These are phyloP conservation scores for Cercospora sesami DNA, from an alignment of 2,329 filamentous ascomycete genomes.

Conservation along the genomic window DNA sequence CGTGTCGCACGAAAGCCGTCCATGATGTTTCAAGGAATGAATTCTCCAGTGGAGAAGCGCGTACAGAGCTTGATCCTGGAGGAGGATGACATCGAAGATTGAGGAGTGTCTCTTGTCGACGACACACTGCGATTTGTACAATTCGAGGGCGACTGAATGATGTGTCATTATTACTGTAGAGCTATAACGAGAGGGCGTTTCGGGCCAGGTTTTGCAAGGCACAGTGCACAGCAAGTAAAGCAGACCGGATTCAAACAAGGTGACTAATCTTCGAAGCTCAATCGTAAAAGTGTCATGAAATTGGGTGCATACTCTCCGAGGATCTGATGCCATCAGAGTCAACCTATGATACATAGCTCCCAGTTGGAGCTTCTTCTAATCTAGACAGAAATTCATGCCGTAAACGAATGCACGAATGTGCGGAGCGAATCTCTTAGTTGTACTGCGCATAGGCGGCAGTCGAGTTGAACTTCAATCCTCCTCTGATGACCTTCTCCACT, in stretches of 20 bases:
- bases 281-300: slow-evolving; percentile 1
- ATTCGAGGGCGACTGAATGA: neutral
- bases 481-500: slow-evolving; percentile 99
- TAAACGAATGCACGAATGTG: slow-evolving; percentile 11
- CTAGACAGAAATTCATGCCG: slow-evolving; percentile 24
- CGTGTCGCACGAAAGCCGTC: slow-evolving; percentile 14
- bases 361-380: slow-evolving; percentile 13
- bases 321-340: neutral
- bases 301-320: slow-evolving; percentile 3
- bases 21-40: slow-evolving; percentile 24
- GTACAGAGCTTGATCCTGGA: slow-evolving; percentile 45
- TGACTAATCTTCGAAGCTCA: neutral
- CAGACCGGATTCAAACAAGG: neutral
- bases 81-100: slow-evolving; percentile 52
- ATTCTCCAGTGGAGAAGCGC: slow-evolving; percentile 32
- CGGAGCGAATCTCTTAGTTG: slow-evolving; percentile 63
- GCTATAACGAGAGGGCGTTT: neutral
- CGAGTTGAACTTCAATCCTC: slow-evolving; percentile 98
- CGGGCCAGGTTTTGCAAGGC: rapidly evolving
- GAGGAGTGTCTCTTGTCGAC: slow-evolving; percentile 12
- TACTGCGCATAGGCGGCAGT: slow-evolving; percentile 99
- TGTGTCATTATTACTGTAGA: neutral
- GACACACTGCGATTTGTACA: neutral
- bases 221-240: neutral
- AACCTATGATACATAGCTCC: slow-evolving; percentile 22